phyloP scores from a whole-genome alignment of 139 green algal genomes.

The Asterochloris erici region DNA sequence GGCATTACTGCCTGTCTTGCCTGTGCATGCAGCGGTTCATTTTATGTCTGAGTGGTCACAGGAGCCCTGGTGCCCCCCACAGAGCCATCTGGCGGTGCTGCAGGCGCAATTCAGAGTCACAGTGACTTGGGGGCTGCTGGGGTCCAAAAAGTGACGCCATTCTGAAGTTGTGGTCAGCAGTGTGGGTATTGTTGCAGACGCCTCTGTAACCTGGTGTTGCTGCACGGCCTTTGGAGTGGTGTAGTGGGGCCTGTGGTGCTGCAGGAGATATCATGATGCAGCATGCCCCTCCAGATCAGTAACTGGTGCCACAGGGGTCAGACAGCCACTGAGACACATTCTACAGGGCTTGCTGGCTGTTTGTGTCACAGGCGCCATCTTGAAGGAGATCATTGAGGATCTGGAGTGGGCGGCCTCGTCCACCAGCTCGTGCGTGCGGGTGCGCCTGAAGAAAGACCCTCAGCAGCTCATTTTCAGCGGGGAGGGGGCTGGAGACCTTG shows the following conservation, averaged over 20 bases:
- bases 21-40: too few relatives aligned
- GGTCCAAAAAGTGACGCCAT: not conserved
- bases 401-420: constrained; percentile 11
- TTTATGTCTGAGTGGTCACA: too few relatives aligned
- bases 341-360: not conserved
- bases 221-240: not conserved
- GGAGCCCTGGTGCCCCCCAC: not conserved
- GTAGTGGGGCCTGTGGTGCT: not conserved
- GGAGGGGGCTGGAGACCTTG: constrained; percentile 3
- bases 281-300: not conserved
- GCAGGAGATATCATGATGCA: not conserved
- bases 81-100: not conserved
- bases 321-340: not conserved
- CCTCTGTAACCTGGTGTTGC: not conserved
- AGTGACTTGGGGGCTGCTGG: not conserved
- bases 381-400: constrained; percentile 21
- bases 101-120: not conserved
- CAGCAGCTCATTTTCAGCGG: not conserved
- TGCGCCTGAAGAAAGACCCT: constrained; percentile 3
- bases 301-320: not conserved
- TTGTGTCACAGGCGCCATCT: not conserved
- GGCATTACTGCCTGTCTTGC: too few relatives aligned
- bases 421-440: constrained; percentile 5
- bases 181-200: not conserved
- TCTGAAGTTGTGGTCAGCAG: not conserved